Percentiles rank a stretch among this genome's conserved stretches.
These are phyloP conservation scores for Cercospora sp. DNA, from an alignment of 2,329 filamentous ascomycete species.

Conservation along the genomic window DNA sequence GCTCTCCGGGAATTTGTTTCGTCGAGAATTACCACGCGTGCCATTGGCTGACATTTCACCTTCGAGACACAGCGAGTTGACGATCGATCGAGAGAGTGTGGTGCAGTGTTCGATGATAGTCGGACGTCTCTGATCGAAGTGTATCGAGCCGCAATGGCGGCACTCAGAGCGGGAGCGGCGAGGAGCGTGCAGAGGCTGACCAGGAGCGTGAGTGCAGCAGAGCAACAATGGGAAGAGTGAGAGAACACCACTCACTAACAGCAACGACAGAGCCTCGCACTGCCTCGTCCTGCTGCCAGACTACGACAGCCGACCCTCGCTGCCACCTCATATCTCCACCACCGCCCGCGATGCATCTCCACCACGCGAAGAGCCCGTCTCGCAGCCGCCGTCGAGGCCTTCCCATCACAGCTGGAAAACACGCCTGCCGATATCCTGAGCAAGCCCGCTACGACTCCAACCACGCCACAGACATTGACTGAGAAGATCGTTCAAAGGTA, in stretches of 20 bases:
- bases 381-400: slow-evolving; percentile 53
- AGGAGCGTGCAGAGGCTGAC: slow-evolving; percentile 26
- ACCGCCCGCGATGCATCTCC: slow-evolving; percentile 34
- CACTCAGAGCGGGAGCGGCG: slow-evolving; percentile 26
- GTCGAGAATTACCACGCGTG: slow-evolving; percentile 18
- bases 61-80: background rate
- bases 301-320: slow-evolving; percentile 8
- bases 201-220: slow-evolving; percentile 24
- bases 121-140: background rate
- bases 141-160: slow-evolving; percentile 20
- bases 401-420: slow-evolving; percentile 65
- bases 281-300: slow-evolving; percentile 15
- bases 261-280: slow-evolving; percentile 13
- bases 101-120: background rate
- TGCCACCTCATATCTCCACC: slow-evolving; percentile 24
- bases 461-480: slow-evolving; percentile 73
- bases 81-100: background rate
- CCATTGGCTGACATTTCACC: slow-evolving; percentile 20
- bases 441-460: slow-evolving; percentile 51
- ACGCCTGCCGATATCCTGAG: slow-evolving; percentile 72
- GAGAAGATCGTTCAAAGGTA: slow-evolving; percentile 91
- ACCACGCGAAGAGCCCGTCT: slow-evolving; percentile 28
- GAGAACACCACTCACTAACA: background rate
- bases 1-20: slow-evolving; percentile 4
- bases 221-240: background rate